Evolutionary conservation across 306 rosid genomes (phyloP), one percentile per base, ranked within the genome.

Genomic region (Oxytropis ochrocephala): DNA sequence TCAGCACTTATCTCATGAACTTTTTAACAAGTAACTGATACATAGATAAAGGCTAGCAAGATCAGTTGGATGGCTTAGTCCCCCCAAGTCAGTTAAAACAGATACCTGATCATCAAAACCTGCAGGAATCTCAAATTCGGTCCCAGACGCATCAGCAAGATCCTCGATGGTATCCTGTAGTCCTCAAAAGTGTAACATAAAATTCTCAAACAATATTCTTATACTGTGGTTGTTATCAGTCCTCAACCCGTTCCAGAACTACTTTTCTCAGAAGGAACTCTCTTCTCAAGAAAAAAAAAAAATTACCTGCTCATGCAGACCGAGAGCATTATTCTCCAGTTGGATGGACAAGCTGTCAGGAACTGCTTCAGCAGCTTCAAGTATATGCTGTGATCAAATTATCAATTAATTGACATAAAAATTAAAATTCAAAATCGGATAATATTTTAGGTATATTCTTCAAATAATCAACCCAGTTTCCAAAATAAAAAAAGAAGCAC

Each of bases 31-130:
- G 29, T 24, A 24, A 72, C n/a, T 56, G 38, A 64, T 39, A 62
- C 46, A 53, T 38, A 62, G 51, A 53, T 44, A 43, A 65, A 59
- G 48, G 46, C 64, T 32, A 56, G 54, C 43, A 11, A 18, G 67
- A 62, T 51, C 32, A 1, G 49, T 36, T 32, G 46, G 32, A 30
- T 8, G 64, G 58, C 63, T 69, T 44, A 49, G 70, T 65, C 73
- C 61, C 61, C 50, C 49, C 29, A 61, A 30, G 32, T 36, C 55
- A 55, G 67, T 65, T 66, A 54, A 67, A 55, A 61, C 61, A 30
- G 55, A 54, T 80, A 89, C 91, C 88, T 86, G 91, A 41, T 84
- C 86, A 51, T 82, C 91, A 52, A 89, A 89, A 76, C 78, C 81
- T 1, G 79, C 80, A 46, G 89, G 84, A 52, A 89, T 84, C 69